A percentile compares a stretch with the other conserved stretches of the same genome.
phyloP scores from a whole-genome alignment of 176 grass and related monocot genomes.

The Melocanna baccifera region DNA sequence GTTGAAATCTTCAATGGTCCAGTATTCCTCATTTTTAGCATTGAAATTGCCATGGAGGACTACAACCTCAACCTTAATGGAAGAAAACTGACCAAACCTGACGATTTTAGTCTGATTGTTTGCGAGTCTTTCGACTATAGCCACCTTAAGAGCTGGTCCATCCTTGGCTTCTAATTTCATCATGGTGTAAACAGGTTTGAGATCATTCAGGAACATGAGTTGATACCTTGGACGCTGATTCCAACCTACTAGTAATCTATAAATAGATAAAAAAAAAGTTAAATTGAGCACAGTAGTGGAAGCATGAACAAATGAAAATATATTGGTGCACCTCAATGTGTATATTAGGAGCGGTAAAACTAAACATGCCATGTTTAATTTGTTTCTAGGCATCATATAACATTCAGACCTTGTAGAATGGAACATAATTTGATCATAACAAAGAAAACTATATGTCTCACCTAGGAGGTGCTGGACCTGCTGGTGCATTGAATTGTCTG shows the following conservation, averaged over 20 bases:
- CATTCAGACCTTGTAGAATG: not conserved
- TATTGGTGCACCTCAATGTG: not conserved
- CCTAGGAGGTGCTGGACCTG: constrained; percentile 46
- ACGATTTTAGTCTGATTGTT: constrained; percentile 11
- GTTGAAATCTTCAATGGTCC: constrained; percentile 44
- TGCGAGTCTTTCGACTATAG: constrained; percentile 37
- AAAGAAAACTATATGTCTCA: constrained; percentile 1
- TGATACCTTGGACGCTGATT: constrained; percentile 34
- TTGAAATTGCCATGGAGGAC: constrained; percentile 58
- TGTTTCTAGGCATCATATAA: not conserved
- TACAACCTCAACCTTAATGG: constrained; percentile 46
- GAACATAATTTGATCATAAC: not conserved
- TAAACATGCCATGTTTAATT: not conserved
- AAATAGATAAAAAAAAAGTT: not conserved
- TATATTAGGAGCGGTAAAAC: not conserved
- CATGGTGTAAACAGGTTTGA: constrained; percentile 44
- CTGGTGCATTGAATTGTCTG: constrained; percentile 24
- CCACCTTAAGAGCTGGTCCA: constrained; percentile 39
- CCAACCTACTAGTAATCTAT: constrained; percentile 23
- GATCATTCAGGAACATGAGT: constrained; percentile 35
- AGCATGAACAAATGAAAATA: not conserved
- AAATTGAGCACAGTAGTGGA: not conserved
- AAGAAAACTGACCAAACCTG: constrained; percentile 43
- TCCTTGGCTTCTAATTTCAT: constrained; percentile 40
- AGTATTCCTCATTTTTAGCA: constrained; percentile 42